Conservation (phyloP, 116 monocot genomes). For the Papilionanthe hybrid region DNA sequence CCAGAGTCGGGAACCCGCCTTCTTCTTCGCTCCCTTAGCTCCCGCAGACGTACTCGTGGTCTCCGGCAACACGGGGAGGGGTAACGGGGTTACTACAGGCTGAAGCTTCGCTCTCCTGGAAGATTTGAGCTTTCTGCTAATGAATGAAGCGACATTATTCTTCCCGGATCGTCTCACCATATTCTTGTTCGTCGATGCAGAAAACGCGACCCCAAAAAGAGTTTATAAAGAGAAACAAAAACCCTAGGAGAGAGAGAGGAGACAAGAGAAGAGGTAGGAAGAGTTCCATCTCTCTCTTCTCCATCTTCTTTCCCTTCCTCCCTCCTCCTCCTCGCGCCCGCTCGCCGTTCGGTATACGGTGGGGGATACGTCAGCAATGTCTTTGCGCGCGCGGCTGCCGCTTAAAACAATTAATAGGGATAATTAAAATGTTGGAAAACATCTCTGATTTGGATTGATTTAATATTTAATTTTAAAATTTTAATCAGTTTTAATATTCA, state of each 20-base stretch:
- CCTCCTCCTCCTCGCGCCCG: neutral
- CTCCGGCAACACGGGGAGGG: neutral
- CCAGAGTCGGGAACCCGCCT: constrained; percentile 41
- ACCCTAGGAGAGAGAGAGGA: neutral
- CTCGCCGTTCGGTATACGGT: no score
- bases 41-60: neutral
- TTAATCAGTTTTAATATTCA: no score
- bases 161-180: constrained; percentile 31
- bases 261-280: neutral
- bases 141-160: constrained; percentile 25
- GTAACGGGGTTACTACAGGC: neutral
- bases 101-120: constrained; percentile 12
- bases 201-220: neutral
- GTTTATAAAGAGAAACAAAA: neutral
- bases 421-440: no score
- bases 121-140: constrained; percentile 16
- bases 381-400: no score
- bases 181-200: neutral
- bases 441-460: no score
- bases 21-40: constrained; percentile 28
- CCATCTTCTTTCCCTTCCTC: neutral
- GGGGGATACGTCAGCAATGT: no score
- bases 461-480: no score
- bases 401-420: no score
- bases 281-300: neutral